Conservation (phyloP, 441 rosid species). For the Viola pubescens region DNA sequence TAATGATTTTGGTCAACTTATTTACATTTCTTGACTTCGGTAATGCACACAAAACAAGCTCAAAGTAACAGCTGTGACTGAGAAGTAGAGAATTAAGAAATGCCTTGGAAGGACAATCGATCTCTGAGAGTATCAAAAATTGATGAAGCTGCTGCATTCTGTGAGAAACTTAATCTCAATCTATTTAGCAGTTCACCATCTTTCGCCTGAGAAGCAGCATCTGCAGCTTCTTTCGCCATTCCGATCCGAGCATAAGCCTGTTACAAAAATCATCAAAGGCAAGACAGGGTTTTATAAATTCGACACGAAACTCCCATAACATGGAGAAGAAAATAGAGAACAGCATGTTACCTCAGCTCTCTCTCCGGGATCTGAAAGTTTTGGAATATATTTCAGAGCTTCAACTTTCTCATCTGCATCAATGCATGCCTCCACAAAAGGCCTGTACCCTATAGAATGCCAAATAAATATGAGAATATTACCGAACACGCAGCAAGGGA, state of each 20-base stretch:
- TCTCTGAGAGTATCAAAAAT: slow-evolving; percentile 82
- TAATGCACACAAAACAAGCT: slow-evolving; percentile 7
- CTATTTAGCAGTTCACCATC: slow-evolving; percentile 93
- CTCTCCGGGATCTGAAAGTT: slow-evolving; percentile 77
- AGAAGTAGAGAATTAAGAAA: slow-evolving; percentile 16
- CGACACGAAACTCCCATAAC: not conserved
- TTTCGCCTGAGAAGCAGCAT: slow-evolving; percentile 92
- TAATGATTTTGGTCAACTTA: too few relatives aligned
- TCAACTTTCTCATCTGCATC: slow-evolving; percentile 88
- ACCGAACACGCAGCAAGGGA: too few relatives aligned
- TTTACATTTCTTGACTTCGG: too few relatives aligned
- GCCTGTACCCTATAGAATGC: slow-evolving; percentile 63
- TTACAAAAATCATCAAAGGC: not conserved
- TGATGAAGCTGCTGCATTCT: slow-evolving; percentile 76
- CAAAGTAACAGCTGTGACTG: slow-evolving; percentile 2
- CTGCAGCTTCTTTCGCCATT: slow-evolving; percentile 99
- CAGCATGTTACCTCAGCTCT: slow-evolving; percentile 66
- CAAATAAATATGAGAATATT: not conserved
- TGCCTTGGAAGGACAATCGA: slow-evolving; percentile 72
- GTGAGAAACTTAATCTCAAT: slow-evolving; percentile 71
- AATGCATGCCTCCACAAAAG: slow-evolving; percentile 93
- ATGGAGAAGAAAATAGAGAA: not conserved
- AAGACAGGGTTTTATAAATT: not conserved
- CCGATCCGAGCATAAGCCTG: slow-evolving; percentile 94
- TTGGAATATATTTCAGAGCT: slow-evolving; percentile 91